phyloP scores from a whole-genome alignment of 2,329 filamentous ascomycete species.

The Monosporascus ibericus region DNA sequence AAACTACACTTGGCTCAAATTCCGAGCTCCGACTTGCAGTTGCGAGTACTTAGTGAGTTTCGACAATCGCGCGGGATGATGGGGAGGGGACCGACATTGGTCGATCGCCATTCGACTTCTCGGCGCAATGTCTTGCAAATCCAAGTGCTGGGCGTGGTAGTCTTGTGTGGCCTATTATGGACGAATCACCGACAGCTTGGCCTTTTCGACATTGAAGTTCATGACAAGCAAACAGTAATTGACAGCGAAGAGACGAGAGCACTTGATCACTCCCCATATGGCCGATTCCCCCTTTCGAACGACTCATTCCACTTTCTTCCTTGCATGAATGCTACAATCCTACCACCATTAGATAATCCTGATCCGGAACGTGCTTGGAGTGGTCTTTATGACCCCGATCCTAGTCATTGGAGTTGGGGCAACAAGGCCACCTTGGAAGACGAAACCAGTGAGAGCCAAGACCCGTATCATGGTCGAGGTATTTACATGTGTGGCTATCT shows the following conservation, averaged over 20 bases:
- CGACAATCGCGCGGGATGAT: background rate
- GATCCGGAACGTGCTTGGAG: slow-evolving; percentile 33
- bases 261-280: slow-evolving; percentile 21
- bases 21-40: no score
- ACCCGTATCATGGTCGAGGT: slow-evolving; percentile 32
- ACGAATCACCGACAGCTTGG: background rate
- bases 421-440: slow-evolving; percentile 8
- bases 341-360: slow-evolving; percentile 35
- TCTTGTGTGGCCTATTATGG: background rate
- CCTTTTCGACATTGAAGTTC: background rate
- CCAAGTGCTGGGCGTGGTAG: background rate
- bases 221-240: background rate
- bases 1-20: no score
- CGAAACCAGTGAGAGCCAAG: slow-evolving; percentile 9
- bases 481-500: slow-evolving; percentile 44
- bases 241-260: background rate
- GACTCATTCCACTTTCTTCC: slow-evolving; percentile 43
- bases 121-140: background rate
- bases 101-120: background rate
- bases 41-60: background rate
- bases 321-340: slow-evolving; percentile 36
- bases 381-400: slow-evolving; percentile 35
- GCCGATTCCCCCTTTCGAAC: slow-evolving; percentile 32
- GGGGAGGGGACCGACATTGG: background rate
- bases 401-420: slow-evolving; percentile 41